Evolutionary conservation across 495 filamentous ascomycete genomes (phyloP).

Genomic region (Aspergillus nanangensis): DNA sequence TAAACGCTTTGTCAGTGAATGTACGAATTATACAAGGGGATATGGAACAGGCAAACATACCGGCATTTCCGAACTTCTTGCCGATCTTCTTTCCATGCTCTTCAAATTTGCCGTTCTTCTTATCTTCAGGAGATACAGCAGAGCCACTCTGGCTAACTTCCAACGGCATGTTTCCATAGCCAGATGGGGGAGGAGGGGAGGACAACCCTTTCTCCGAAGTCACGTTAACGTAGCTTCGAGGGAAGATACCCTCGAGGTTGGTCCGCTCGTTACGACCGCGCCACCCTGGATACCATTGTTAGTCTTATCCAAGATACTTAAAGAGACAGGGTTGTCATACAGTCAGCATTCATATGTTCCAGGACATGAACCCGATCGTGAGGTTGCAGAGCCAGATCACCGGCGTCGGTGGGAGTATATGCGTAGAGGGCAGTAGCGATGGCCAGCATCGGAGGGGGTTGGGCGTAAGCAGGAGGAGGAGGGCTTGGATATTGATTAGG

Average conservation of each 20-base stretch:
- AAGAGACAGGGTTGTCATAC: slow-evolving; percentile 40
- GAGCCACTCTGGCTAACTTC: slow-evolving; percentile 46
- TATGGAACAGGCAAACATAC: slow-evolving; percentile 31
- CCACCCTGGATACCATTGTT: slow-evolving; percentile 51
- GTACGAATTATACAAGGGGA: not conserved
- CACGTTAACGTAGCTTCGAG: slow-evolving; percentile 76
- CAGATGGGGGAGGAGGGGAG: slow-evolving; percentile 31
- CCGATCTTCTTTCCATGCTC: slow-evolving; percentile 54
- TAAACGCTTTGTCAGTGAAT: slow-evolving; percentile 16
- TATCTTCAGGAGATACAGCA: slow-evolving; percentile 19
- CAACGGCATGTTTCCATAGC: slow-evolving; percentile 50
- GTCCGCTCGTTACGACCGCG: slow-evolving; percentile 78
- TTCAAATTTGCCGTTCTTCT: slow-evolving; percentile 43
- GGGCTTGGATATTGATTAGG: slow-evolving; percentile 43
- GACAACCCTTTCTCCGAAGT: slow-evolving; percentile 37
- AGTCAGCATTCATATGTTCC: slow-evolving; percentile 93
- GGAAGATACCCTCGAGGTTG: slow-evolving; percentile 84
- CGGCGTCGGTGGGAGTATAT: slow-evolving; percentile 71
- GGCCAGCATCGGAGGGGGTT: slow-evolving; percentile 55
- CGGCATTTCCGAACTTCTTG: slow-evolving; percentile 53
- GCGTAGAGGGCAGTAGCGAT: slow-evolving; percentile 79
- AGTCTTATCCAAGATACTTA: slow-evolving; percentile 7
- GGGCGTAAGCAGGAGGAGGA: slow-evolving; percentile 51
- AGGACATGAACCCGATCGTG: slow-evolving; percentile 74
- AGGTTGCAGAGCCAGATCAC: slow-evolving; percentile 70